Percentiles rank a stretch among this genome's conserved stretches.
These are phyloP conservation scores for Cyphellophora attinorum DNA, from an alignment of 2,329 filamentous ascomycete genomes.

Conservation along the genomic window DNA sequence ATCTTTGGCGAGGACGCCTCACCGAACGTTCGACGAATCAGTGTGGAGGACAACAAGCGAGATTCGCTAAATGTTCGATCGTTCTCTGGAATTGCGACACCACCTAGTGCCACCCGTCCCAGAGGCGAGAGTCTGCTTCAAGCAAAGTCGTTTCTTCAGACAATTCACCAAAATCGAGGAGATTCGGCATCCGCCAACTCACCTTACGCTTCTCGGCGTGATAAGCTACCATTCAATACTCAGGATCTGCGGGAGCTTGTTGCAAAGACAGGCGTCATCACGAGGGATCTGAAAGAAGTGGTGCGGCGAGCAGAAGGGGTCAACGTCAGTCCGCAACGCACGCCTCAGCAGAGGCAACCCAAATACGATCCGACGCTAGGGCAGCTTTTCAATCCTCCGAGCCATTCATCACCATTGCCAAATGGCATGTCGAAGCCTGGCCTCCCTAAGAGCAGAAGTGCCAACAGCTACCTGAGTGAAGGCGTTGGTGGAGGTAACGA, in stretches of 20 bases:
- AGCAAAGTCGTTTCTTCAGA: slow-evolving; percentile 53
- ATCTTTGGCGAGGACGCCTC: slow-evolving; percentile 39
- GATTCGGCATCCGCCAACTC: slow-evolving; percentile 20
- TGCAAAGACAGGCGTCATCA: slow-evolving; percentile 38
- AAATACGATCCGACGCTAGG: slow-evolving; percentile 35
- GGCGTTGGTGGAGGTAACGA: slow-evolving; percentile 19
- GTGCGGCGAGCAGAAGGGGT: slow-evolving; percentile 41
- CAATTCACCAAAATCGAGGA: slow-evolving; percentile 43
- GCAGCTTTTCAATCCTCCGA: slow-evolving; percentile 36
- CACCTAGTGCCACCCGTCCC: slow-evolving; percentile 28
- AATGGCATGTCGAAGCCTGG: slow-evolving; percentile 15
- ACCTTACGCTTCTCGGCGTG: slow-evolving; percentile 19
- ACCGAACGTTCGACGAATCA: slow-evolving; percentile 8
- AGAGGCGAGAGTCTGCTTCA: slow-evolving; percentile 49
- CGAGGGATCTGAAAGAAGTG: slow-evolving; percentile 38
- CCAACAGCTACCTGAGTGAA: slow-evolving; percentile 20
- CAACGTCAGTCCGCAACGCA: slow-evolving; percentile 20
- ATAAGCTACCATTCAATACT: slow-evolving; percentile 59
- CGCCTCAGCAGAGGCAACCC: slow-evolving; percentile 12
- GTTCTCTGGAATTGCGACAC: slow-evolving; percentile 17
- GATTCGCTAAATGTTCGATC: slow-evolving; percentile 11
- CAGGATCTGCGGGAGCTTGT: slow-evolving; percentile 55
- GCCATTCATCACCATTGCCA: slow-evolving; percentile 21
- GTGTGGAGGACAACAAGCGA: slow-evolving; percentile 6
- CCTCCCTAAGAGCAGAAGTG: slow-evolving; percentile 20